Evolutionary conservation across 1,139 yeast species (phyloP).

Genomic region (Pichia sp.): DNA sequence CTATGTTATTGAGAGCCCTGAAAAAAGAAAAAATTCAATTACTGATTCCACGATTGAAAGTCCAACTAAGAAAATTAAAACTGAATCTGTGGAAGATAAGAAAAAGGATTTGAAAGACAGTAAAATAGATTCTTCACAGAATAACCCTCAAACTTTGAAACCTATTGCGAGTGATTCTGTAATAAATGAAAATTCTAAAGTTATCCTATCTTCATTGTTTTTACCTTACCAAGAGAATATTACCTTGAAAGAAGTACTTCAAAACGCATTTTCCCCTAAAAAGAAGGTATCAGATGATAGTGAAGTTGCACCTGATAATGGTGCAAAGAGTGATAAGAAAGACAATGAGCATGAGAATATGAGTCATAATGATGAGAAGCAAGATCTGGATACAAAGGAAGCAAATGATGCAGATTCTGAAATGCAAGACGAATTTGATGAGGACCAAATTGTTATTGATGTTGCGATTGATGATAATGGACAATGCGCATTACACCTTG

Average conservation of each 20-base stretch:
- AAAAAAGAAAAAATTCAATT: conserved; percentile 1
- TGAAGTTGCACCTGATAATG: not conserved
- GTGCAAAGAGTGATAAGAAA: not conserved
- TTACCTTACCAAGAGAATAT: conserved; percentile 33
- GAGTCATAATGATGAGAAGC: not conserved
- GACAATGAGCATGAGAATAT: not conserved
- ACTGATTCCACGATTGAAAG: conserved; percentile 8
- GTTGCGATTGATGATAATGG: conserved; percentile 91
- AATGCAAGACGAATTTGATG: not conserved
- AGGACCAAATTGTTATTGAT: conserved; percentile 48
- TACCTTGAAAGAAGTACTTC: conserved; percentile 16
- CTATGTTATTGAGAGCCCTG: conserved; percentile 26
- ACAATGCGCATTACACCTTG: conserved; percentile 93
- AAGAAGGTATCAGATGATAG: not conserved
- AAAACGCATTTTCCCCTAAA: not conserved
- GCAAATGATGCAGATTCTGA: not conserved
- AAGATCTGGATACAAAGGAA: no score
- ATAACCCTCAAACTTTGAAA: conserved; percentile 34
- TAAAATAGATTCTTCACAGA: not conserved
- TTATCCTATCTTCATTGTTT: conserved; percentile 49
- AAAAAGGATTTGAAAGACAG: not conserved
- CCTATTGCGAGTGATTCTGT: conserved; percentile 34
- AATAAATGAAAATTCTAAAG: conserved; percentile 41
- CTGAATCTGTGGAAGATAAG: not conserved
- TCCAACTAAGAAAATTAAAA: conserved; percentile 12